These are phyloP conservation scores for Myxozyma geophila DNA, from an alignment of 805 yeast genomes.

Conservation along the genomic window DNA sequence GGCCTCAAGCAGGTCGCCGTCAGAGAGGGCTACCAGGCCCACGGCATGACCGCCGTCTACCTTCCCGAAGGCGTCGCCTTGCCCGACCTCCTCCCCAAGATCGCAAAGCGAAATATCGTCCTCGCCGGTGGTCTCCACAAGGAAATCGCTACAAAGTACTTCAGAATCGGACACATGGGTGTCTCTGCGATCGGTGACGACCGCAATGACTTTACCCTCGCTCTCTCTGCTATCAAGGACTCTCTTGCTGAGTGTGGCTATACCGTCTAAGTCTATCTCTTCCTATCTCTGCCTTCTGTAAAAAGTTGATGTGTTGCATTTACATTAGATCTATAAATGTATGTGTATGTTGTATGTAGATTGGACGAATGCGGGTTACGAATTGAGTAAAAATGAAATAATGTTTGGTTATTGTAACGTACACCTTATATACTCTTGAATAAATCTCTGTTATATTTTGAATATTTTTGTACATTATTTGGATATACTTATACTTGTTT, in stretches of 20 bases:
- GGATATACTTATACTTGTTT: no score
- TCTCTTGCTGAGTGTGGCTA: conserved; percentile 73
- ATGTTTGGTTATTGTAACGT: not conserved
- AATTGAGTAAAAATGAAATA: not conserved
- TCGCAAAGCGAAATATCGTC: conserved; percentile 68
- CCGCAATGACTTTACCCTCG: conserved; percentile 59
- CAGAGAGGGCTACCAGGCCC: conserved; percentile 67
- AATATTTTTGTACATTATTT: not conserved
- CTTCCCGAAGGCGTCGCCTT: conserved; percentile 77
- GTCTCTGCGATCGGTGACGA: conserved; percentile 64
- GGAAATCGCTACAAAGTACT: conserved; percentile 77
- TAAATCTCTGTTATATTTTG: not conserved
- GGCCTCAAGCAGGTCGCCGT: conserved; percentile 76
- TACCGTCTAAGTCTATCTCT: not conserved
- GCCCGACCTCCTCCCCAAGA: conserved; percentile 59
- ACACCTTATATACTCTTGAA: not conserved
- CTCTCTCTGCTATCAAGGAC: conserved; percentile 53
- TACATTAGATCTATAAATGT: not conserved
- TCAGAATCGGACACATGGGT: conserved; percentile 98
- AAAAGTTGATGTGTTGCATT: not conserved
- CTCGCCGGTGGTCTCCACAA: conserved; percentile 91
- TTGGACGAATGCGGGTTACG: not conserved
- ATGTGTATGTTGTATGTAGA: not conserved
- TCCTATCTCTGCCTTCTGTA: not conserved
- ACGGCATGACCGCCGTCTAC: conserved; percentile 84